Evolutionary conservation across 352 stramenopile species (phyloP).

Genomic region (Thraustochytrium sp.): DNA sequence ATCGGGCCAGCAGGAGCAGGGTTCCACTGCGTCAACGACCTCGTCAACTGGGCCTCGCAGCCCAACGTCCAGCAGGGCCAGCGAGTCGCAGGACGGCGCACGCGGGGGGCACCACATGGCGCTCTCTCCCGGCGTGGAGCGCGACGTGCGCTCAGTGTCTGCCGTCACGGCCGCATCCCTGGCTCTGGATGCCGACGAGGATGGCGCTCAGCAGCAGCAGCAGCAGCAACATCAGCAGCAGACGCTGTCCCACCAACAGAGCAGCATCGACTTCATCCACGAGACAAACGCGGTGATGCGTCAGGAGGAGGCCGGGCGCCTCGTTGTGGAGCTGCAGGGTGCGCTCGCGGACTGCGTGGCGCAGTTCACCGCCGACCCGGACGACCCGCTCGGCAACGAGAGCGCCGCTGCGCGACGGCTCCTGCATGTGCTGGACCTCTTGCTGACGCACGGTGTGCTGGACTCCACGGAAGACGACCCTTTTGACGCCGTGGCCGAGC

Average conservation of each 20-base stretch:
- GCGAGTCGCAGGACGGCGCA: background rate
- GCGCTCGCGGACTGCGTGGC: background rate
- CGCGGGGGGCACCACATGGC: background rate
- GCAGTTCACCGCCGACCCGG: background rate
- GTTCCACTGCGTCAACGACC: no score
- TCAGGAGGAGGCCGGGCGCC: conserved; percentile 4
- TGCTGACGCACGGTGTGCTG: background rate
- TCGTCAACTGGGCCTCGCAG: no score
- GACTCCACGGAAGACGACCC: background rate
- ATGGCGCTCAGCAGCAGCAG: background rate
- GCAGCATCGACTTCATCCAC: conserved; percentile 37
- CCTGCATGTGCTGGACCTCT: background rate
- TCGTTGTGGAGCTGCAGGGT: background rate
- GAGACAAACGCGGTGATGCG: background rate
- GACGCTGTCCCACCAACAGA: background rate
- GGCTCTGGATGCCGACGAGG: background rate
- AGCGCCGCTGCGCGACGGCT: background rate
- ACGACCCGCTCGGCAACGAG: background rate
- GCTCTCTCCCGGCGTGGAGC: background rate
- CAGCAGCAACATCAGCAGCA: background rate
- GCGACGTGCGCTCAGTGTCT: background rate
- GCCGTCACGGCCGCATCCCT: background rate
- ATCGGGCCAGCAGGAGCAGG: no score
- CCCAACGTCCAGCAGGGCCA: no score
- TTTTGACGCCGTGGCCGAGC: background rate